A percentile compares a stretch with the other conserved stretches of the same genome.
Evolutionary conservation across 179 eudicot genomes (phyloP).

Genomic region (Beta corolliflora): DNA sequence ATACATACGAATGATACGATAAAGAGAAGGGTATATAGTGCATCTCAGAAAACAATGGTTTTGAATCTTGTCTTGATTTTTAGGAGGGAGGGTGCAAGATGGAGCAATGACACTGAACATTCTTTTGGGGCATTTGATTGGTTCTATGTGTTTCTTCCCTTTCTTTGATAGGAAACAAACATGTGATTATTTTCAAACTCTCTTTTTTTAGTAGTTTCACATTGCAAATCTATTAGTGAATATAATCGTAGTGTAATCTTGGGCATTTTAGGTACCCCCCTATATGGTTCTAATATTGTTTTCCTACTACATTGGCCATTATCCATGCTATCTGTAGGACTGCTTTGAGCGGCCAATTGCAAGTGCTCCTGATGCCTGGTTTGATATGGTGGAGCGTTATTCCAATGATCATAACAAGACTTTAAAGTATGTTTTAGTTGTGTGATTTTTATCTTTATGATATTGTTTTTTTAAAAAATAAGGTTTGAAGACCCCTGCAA

Average conservation of each 20-base stretch:
- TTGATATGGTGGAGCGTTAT: conserved; percentile 92
- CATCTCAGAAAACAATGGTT: background rate
- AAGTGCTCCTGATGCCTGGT: conserved; percentile 99
- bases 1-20: background rate
- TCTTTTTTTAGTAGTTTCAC: background rate
- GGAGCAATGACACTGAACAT: background rate
- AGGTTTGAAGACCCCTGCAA: too few species aligned
- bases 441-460: background rate
- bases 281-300: background rate
- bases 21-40: background rate
- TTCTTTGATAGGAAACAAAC: too few species aligned
- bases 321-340: conserved; percentile 51
- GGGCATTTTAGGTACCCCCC: background rate
- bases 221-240: background rate
- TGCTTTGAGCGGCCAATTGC: conserved; percentile 96
- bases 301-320: background rate
- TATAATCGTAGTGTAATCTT: background rate
- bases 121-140: background rate
- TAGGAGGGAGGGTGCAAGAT: background rate
- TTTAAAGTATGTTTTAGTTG: conserved; percentile 55
- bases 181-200: background rate
- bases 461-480: background rate
- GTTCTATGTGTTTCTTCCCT: background rate
- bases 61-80: background rate
- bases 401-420: conserved; percentile 95